phyloP scores from a whole-genome alignment of 75 land plant genomes.

The Azolla pinnata region DNA sequence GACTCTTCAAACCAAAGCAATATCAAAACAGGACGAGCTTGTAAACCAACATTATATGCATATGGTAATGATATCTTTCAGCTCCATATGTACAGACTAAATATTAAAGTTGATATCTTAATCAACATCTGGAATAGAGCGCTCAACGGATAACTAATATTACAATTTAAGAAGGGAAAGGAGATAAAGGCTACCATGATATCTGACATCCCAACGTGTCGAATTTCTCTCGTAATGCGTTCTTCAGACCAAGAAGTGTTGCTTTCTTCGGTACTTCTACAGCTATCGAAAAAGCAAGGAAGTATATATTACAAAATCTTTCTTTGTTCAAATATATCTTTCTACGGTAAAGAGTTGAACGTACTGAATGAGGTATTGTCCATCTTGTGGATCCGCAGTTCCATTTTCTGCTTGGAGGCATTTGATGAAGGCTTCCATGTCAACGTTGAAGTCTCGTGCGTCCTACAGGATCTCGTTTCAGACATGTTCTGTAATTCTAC shows the following conservation, averaged over 20 bases:
- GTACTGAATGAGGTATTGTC: background rate
- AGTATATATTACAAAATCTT: background rate
- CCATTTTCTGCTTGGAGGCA: background rate
- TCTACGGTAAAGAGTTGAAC: background rate
- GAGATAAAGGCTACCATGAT: conserved; percentile 9
- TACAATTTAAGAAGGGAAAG: background rate
- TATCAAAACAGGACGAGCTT: background rate
- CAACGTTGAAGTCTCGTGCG: background rate
- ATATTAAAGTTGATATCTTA: background rate
- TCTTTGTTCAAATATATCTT: background rate
- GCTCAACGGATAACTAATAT: too few species aligned
- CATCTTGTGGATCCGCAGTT: background rate
- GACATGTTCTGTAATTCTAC: background rate
- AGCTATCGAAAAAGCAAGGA: background rate
- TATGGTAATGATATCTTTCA: background rate
- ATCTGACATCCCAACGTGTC: conserved; percentile 1
- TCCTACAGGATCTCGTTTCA: background rate
- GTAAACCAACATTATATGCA: background rate
- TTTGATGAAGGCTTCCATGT: background rate
- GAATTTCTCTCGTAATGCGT: conserved; percentile 6
- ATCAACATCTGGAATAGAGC: background rate
- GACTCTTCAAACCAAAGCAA: too few species aligned
- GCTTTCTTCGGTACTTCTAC: conserved; percentile 7
- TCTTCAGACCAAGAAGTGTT: conserved; percentile 10
- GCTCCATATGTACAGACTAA: background rate